These are phyloP conservation scores for Debaryomyces castellii DNA, from an alignment of 805 yeast species.

Conservation along the genomic window DNA sequence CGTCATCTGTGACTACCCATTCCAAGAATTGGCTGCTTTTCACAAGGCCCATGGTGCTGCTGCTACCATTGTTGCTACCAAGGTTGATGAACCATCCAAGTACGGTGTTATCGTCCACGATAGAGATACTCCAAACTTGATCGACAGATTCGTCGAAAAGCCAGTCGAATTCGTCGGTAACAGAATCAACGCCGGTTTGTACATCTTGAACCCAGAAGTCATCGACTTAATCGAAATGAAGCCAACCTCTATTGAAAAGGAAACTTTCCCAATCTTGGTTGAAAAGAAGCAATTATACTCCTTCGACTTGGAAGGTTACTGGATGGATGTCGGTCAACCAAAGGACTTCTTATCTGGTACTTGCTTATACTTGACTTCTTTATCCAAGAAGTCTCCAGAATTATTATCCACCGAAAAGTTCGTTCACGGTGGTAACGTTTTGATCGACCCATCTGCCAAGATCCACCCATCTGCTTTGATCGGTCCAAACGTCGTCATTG, in stretches of 20 bases:
- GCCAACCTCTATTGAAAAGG: conserved; percentile 99
- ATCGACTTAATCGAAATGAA: conserved; percentile 95
- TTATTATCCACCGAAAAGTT: conserved; percentile 65
- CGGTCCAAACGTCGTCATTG: conserved; percentile 97
- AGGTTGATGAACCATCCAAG: conserved; percentile 99
- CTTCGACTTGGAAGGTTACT: conserved; percentile 97
- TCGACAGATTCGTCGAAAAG: conserved; percentile 98
- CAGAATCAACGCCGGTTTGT: conserved; percentile 99
- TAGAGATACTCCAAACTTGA: conserved; percentile 90
- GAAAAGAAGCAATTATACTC: conserved; percentile 87
- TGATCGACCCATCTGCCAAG: conserved; percentile 93
- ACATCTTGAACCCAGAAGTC: conserved; percentile 96
- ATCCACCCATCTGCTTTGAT: conserved; percentile 90
- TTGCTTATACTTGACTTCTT: conserved; percentile 82
- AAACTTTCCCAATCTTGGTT: conserved; percentile 96
- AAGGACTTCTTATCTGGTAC: conserved; percentile 98
- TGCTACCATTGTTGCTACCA: conserved; percentile 98
- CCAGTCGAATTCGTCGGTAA: conserved; percentile 99
- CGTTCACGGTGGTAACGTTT: conserved; percentile 88
- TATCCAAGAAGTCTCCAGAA: conserved; percentile 76
- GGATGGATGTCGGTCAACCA: conserved; percentile 99
- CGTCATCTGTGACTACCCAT: conserved; percentile 98
- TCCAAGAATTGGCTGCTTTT: conserved; percentile 86
- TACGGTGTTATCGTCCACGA: conserved; percentile 99
- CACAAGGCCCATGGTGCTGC: conserved; percentile 95